Evolutionary conservation across 1,139 yeast genomes (phyloP).

Genomic region (Geotrichum phurueaensis): DNA sequence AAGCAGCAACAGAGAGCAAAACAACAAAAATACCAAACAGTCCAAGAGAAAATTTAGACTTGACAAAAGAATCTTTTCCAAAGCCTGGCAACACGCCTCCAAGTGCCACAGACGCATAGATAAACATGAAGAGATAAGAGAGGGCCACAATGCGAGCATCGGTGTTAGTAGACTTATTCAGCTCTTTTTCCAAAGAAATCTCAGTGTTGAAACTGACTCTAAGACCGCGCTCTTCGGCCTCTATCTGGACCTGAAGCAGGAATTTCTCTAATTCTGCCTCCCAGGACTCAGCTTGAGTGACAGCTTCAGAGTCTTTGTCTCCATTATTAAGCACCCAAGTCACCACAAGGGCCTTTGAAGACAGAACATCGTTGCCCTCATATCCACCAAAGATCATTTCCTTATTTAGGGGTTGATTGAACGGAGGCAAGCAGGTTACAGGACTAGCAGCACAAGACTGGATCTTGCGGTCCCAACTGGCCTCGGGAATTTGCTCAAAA

Average conservation of each 20-base stretch:
- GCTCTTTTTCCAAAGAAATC: constrained; percentile 73
- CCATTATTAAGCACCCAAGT: constrained; percentile 58
- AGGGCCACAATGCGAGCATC: constrained; percentile 64
- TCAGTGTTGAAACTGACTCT: constrained; percentile 74
- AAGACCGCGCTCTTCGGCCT: constrained; percentile 45
- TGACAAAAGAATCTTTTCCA: constrained; percentile 39
- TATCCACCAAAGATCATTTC: constrained; percentile 63
- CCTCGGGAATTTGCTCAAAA: constrained; percentile 44
- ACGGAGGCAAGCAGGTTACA: constrained; percentile 81
- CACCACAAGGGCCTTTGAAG: constrained; percentile 66
- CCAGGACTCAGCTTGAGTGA: constrained; percentile 51
- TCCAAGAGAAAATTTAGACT: constrained; percentile 71
- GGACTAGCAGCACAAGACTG: constrained; percentile 68
- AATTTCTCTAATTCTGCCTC: constrained; percentile 57
- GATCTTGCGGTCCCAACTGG: constrained; percentile 51
- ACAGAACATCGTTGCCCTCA: constrained; percentile 43
- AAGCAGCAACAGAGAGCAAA: constrained; percentile 66
- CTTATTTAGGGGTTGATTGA: constrained; percentile 82
- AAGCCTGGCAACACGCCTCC: constrained; percentile 48
- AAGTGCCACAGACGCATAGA: constrained; percentile 78
- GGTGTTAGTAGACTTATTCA: constrained; percentile 73
- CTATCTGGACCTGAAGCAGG: constrained; percentile 42
- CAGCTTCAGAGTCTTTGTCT: constrained; percentile 38
- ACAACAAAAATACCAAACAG: constrained; percentile 77
- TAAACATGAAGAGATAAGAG: constrained; percentile 83